phyloP scores from a whole-genome alignment of 345 rosid genomes.

The Eucalyptus polybractea region DNA sequence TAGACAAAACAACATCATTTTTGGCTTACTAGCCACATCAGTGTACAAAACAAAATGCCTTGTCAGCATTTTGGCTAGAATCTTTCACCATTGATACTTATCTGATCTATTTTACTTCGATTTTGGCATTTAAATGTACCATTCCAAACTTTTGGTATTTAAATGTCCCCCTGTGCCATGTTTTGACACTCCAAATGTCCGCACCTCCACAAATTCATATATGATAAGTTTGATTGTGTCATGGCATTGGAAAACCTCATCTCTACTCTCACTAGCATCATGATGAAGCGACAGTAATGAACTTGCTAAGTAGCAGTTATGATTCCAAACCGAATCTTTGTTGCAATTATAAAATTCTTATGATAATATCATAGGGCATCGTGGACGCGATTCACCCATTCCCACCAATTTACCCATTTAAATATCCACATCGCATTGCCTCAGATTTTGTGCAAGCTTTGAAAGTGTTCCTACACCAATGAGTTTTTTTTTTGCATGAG shows the following conservation, averaged over 20 bases:
- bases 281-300: not conserved
- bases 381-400: not conserved
- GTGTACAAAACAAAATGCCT: too few relatives aligned
- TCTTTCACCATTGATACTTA: too few relatives aligned
- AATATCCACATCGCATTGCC: not conserved
- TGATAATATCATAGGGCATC: not conserved
- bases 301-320: not conserved
- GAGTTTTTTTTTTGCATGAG: not conserved
- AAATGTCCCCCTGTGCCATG: too few relatives aligned
- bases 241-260: not conserved
- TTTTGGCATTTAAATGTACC: too few relatives aligned
- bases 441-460: not conserved
- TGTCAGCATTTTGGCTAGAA: too few relatives aligned
- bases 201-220: not conserved
- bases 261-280: not conserved
- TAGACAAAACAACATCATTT: too few relatives aligned
- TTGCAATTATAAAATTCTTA: not conserved
- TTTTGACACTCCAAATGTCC: too few relatives aligned
- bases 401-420: not conserved
- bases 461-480: not conserved
- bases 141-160: too few relatives aligned
- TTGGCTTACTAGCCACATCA: too few relatives aligned
- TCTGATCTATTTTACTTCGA: fast-evolving
- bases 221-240: not conserved
- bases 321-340: too few relatives aligned